Conservation (phyloP, 2,329 filamentous ascomycete species). For the Teratosphaeria pseudoeucalypti region DNA sequence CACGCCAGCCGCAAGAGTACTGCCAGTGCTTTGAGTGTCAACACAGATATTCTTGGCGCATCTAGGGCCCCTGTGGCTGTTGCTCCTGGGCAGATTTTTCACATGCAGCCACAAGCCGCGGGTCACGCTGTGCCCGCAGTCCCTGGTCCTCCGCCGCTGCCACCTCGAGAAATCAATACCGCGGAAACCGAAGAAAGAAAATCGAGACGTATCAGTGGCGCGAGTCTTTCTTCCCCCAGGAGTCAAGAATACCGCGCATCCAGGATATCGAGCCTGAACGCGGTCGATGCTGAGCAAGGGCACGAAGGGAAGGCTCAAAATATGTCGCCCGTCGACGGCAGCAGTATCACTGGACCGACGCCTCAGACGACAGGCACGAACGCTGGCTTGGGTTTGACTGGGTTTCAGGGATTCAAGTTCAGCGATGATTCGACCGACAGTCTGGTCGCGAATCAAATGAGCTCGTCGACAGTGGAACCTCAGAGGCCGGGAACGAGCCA, state of each 20-base stretch:
- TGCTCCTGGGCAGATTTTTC: conserved; percentile 7
- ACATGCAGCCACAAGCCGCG: conserved; percentile 14
- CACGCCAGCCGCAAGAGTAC: background rate
- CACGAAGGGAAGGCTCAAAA: background rate
- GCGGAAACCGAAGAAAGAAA: background rate
- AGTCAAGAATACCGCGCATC: background rate
- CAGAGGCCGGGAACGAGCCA: conserved; percentile 2
- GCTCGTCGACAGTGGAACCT: background rate
- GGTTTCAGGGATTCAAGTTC: conserved; percentile 12
- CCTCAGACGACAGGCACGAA: background rate
- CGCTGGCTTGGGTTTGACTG: conserved; percentile 4
- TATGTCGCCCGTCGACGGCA: background rate
- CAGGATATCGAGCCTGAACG: background rate
- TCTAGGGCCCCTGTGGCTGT: background rate
- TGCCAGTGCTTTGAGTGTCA: background rate
- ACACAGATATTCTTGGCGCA: background rate
- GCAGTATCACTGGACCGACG: background rate
- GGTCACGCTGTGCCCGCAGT: conserved; percentile 5
- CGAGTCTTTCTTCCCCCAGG: background rate
- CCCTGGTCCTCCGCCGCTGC: conserved; percentile 7
- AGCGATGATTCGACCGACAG: conserved; percentile 6
- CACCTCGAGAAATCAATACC: background rate
- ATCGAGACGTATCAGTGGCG: background rate
- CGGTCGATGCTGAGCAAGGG: background rate
- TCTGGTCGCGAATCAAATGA: conserved; percentile 1